Conservation (phyloP, 1,284 basidiomycete genomes). For the Termitomyces sp. region DNA sequence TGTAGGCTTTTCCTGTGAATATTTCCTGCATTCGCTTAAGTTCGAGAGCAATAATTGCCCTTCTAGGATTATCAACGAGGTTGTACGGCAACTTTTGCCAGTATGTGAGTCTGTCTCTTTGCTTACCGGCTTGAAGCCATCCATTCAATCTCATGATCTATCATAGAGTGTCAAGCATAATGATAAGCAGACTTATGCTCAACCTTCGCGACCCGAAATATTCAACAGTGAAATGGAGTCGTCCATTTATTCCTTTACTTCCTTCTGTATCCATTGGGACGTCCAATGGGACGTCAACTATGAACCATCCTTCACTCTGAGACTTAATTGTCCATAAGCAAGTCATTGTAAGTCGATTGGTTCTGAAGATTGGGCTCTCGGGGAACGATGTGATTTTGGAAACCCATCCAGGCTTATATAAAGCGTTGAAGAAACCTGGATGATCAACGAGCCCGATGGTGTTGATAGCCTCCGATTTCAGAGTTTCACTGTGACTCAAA, state of each 20-base stretch:
- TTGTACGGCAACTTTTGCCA: slow-evolving; percentile 18
- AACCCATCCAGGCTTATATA: too few relatives aligned
- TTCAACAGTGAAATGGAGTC: not conserved
- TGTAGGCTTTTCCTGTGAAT: not conserved
- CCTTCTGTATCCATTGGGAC: too few relatives aligned
- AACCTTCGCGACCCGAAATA: not conserved
- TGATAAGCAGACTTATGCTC: not conserved
- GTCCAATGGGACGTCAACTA: not conserved
- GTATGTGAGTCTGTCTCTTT: slow-evolving; percentile 11
- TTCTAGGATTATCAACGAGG: slow-evolving; percentile 5
- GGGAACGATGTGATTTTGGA: too few relatives aligned
- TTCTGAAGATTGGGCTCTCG: too few relatives aligned
- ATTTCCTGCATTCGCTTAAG: not conserved
- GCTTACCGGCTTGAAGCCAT: not conserved
- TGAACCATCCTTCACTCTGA: too few relatives aligned
- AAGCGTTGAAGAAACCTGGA: too few relatives aligned
- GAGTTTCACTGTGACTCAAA: too few relatives aligned
- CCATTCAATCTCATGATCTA: not conserved
- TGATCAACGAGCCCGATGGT: too few relatives aligned
- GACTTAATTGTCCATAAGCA: too few relatives aligned
- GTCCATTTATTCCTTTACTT: not conserved
- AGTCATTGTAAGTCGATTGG: too few relatives aligned
- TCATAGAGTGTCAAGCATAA: not conserved
- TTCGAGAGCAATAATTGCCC: not conserved
- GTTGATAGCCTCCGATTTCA: too few relatives aligned